These are phyloP conservation scores for Plantago coronopus DNA, from an alignment of 305 asterid species.

Conservation along the genomic window DNA sequence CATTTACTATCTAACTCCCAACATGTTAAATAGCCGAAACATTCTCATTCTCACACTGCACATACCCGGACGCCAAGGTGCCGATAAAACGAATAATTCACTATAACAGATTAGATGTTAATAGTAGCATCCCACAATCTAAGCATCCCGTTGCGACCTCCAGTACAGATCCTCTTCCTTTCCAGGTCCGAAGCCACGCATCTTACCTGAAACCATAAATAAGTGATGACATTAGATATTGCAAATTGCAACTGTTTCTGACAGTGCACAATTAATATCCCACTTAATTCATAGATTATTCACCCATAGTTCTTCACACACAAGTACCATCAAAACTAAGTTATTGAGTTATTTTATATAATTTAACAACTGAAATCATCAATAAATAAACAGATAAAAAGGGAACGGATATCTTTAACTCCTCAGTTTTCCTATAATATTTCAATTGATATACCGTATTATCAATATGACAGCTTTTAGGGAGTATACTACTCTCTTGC, in stretches of 20 bases:
- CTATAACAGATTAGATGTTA: slow-evolving; percentile 40
- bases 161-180: slow-evolving; percentile 84
- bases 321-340: not conserved
- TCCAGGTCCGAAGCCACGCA: slow-evolving; percentile 86
- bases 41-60: not conserved
- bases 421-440: no score
- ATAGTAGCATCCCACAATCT: slow-evolving; percentile 98
- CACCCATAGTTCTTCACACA: not conserved
- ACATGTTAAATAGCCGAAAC: not conserved
- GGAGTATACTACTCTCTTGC: no score
- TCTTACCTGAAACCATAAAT: slow-evolving; percentile 58
- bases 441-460: no score
- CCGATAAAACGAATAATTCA: not conserved
- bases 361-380: no score
- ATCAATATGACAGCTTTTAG: no score
- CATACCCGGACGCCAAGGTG: not conserved
- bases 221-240: not conserved
- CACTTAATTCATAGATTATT: not conserved
- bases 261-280: not conserved
- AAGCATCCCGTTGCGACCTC: slow-evolving; percentile 88
- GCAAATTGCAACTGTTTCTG: no score
- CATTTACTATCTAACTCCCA: not conserved
- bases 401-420: no score
- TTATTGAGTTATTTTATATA: slow-evolving; percentile 4
- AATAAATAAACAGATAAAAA: no score